Evolutionary conservation across 1,284 basidiomycete genomes (phyloP), one percentile per base, ranked within the genome.

Genomic region (Rhodotorula sp.): DNA sequence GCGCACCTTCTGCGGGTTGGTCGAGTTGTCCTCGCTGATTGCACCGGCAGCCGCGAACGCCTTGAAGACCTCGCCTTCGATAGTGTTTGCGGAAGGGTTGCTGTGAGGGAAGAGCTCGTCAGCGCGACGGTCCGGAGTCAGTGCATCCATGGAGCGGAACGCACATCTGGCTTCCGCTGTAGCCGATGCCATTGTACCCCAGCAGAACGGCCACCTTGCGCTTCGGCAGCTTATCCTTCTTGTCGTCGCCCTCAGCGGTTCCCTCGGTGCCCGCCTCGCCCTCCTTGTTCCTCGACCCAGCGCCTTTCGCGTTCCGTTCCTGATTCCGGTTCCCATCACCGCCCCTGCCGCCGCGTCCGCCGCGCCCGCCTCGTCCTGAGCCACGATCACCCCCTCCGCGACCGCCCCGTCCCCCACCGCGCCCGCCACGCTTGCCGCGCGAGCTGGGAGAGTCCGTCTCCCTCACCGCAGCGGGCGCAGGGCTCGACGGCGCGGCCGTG

Each of bases 131-230:
- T 21, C 2, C 3, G 12, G 27, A 52, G 25, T 46, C 12, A 34
- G 57, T 34, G 49, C 27, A 54, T 49, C 5, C 34, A 25, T 21
- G 10, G 7, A 17, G 25, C 27, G 53, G 19, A 34, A 85, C 91
- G 80, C 81, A 96, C 93, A 97, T 92, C 83, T 99, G 96, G 89
- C 97, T 96, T 42, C 96, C 96, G 77, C 87, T 90, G 81, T 91
- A 98, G 1, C 90, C 85, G 9, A 83, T 82, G 21, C 86, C 86
- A 75, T 84, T 85, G 79, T 83, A 86, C 49, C 86, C 86, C 46
- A 87, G 78, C 50, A 85, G 75, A 34, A 87, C 79, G 1, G 85
- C 85, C n/a, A 84, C 84, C 74, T 84, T 84, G 78, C 84, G 83
- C 81, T 87, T 87, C 19, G 84, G 85, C 65, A 86, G 77, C 49